Evolutionary conservation across 75 land plant species (phyloP).

Genomic region (Pinus taeda): DNA sequence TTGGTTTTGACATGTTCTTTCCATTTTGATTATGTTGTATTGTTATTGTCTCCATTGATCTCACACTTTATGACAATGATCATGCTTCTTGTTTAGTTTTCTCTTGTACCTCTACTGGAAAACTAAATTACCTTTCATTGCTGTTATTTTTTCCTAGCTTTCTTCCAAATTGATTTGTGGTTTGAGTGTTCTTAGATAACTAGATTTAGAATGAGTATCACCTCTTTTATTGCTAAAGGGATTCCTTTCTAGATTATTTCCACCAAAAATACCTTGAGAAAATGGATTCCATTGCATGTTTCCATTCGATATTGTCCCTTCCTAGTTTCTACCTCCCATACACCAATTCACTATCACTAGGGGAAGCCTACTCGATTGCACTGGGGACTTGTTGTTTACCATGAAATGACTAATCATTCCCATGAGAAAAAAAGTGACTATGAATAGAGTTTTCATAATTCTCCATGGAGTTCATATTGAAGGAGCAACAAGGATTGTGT

Average conservation of each 20-base stretch:
- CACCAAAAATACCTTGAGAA: slow-evolving; percentile 21
- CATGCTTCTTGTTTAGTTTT: slow-evolving; percentile 35
- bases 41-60: slow-evolving; percentile 27
- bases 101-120: slow-evolving; percentile 64
- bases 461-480: slow-evolving; percentile 62
- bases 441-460: slow-evolving; percentile 44
- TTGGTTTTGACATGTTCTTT: slow-evolving; percentile 14
- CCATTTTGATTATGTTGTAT: slow-evolving; percentile 19
- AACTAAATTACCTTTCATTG: slow-evolving; percentile 22
- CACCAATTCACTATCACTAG: slow-evolving; percentile 65
- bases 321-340: slow-evolving; percentile 75
- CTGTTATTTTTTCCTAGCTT: slow-evolving; percentile 17
- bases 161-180: slow-evolving; percentile 13
- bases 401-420: slow-evolving; percentile 57
- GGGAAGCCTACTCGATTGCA: slow-evolving; percentile 18
- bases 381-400: slow-evolving; percentile 46
- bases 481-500: slow-evolving; percentile 86
- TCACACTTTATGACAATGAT: slow-evolving; percentile 45
- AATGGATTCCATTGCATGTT: slow-evolving; percentile 14
- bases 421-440: slow-evolving; percentile 34
- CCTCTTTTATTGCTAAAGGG: slow-evolving; percentile 15
- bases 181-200: slow-evolving; percentile 13
- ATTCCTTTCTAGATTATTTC: slow-evolving; percentile 11
- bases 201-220: slow-evolving; percentile 17
- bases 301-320: slow-evolving; percentile 47